Evolutionary conservation across 2,329 filamentous ascomycete genomes (phyloP).

Genomic region (Sclerotinia minor): DNA sequence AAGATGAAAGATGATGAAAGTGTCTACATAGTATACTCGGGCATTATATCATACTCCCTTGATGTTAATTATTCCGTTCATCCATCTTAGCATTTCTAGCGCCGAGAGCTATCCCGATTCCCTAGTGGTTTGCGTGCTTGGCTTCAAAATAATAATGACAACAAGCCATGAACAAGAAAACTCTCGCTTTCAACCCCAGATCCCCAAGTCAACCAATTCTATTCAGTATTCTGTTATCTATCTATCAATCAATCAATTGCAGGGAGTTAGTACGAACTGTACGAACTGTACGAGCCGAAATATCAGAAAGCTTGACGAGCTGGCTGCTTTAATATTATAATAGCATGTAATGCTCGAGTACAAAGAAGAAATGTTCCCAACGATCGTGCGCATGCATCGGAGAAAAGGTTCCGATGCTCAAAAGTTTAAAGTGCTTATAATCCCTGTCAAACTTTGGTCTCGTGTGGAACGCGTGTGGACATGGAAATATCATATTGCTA

Average conservation of each 20-base stretch:
- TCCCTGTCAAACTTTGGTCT: neutral
- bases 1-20: neutral
- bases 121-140: too few relatives aligned
- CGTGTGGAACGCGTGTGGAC: conserved; percentile 1
- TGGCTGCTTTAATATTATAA: neutral
- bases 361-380: neutral
- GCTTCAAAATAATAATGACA: too few relatives aligned
- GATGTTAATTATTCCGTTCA: too few relatives aligned
- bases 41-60: too few relatives aligned
- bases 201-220: too few relatives aligned
- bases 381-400: neutral
- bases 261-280: neutral
- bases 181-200: too few relatives aligned
- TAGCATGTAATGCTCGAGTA: too few relatives aligned
- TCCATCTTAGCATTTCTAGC: too few relatives aligned
- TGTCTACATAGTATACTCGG: neutral
- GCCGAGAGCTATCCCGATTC: too few relatives aligned
- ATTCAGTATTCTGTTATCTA: too few relatives aligned
- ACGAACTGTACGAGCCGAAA: neutral
- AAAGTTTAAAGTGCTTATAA: neutral
- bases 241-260: too few relatives aligned
- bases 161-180: too few relatives aligned
- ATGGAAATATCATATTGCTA: conserved; percentile 5
- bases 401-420: conserved; percentile 1
- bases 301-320: neutral